phyloP scores from a whole-genome alignment of 257 asterid genomes.

The Anisodus acutangulus region DNA sequence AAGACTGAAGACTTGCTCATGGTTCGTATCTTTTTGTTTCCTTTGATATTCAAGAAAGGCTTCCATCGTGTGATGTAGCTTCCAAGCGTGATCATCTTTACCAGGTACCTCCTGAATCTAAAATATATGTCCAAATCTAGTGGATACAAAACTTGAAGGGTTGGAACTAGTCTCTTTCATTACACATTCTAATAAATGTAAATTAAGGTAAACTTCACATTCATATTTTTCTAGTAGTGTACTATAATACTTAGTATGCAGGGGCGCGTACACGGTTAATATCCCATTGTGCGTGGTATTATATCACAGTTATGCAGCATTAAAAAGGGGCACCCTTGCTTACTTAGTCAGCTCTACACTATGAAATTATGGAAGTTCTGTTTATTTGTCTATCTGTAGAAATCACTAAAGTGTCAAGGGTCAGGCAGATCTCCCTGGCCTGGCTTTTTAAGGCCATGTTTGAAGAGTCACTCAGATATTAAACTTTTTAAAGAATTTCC shows the following conservation, averaged over 20 bases:
- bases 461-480: background rate
- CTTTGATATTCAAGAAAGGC: slow-evolving; percentile 46
- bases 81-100: slow-evolving; percentile 74
- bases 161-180: background rate
- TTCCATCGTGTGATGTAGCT: slow-evolving; percentile 71
- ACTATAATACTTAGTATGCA: background rate
- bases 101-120: slow-evolving; percentile 8
- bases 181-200: background rate
- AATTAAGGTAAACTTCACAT: background rate
- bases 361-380: background rate
- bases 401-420: background rate
- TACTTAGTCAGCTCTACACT: background rate
- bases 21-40: background rate
- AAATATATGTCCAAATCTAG: background rate
- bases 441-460: background rate
- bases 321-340: background rate
- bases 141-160: background rate
- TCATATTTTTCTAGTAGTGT: background rate
- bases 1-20: background rate
- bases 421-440: background rate
- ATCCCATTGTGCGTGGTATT: background rate
- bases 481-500: slow-evolving; percentile 6
- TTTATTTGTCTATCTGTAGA: slow-evolving; percentile 10
- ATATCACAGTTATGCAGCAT: slow-evolving; percentile 2
- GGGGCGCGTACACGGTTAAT: background rate